These are phyloP conservation scores for Nymphaea colorata DNA, from an alignment of 164 flowering plant genomes.

Conservation along the genomic window DNA sequence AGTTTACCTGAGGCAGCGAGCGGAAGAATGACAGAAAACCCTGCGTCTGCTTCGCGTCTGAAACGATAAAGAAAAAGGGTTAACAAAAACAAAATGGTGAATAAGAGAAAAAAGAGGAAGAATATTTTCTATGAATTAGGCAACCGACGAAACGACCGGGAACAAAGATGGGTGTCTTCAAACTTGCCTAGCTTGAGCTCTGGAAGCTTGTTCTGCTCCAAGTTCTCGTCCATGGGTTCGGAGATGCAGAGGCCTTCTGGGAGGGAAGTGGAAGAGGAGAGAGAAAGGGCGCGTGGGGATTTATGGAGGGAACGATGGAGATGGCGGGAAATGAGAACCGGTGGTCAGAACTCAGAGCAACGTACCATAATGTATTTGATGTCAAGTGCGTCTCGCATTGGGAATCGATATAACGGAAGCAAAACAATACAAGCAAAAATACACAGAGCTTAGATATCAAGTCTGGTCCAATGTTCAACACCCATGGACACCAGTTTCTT, in stretches of 20 bases:
- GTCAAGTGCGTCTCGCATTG: no score
- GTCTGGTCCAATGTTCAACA: no score
- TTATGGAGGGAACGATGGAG: neutral
- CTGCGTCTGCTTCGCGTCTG: constrained; percentile 95
- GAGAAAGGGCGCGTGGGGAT: neutral
- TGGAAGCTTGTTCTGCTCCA: constrained; percentile 63
- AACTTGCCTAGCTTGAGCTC: constrained; percentile 73
- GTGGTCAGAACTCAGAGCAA: neutral
- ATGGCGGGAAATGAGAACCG: neutral
- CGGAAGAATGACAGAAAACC: constrained; percentile 92
- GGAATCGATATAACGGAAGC: no score
- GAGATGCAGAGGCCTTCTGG: neutral
- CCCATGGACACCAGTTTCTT: no score
- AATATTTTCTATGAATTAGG: neutral
- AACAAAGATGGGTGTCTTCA: constrained; percentile 10
- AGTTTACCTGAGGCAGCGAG: constrained; percentile 64
- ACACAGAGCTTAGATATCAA: no score
- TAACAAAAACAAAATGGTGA: neutral
- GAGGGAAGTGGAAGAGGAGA: neutral
- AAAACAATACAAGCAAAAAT: no score
- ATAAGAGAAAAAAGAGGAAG: constrained; percentile 3
- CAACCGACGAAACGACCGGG: neutral
- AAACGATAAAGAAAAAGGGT: neutral
- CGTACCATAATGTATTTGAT: no score
- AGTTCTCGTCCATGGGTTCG: constrained; percentile 31